Evolutionary conservation across 2,329 filamentous ascomycete genomes (phyloP), one percentile per base, ranked within the genome.

Genomic region (Verticillium alfalfae): DNA sequence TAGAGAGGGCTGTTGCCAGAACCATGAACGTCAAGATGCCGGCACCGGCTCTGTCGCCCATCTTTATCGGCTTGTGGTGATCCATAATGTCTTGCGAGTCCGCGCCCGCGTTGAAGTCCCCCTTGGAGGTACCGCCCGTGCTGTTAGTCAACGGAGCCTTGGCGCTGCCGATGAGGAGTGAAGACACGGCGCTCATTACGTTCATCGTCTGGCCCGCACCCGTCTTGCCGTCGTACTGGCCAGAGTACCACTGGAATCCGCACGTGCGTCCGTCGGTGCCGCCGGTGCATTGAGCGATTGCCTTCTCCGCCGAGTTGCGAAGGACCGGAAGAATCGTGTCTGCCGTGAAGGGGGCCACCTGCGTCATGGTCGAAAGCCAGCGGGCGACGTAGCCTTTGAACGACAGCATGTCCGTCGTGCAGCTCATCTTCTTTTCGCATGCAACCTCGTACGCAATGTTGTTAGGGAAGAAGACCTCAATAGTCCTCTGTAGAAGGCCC

Each of bases 341-440:
- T 34, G 75, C 72, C 1, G 81, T 84, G 56, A 79, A 82, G 0
- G 86, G 85, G 1, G 84, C 84, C 36, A 88, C 66, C 63, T 84
- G 76, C 3, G 80, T 78, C 2, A 81, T 78, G 54, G 79, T 75
- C 8, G 81, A 80, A 66, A 88, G 79, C 81, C 84, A 86, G 26
- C 82, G 79, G 39, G 82, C 77, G 26, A 88, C 73, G 58, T 86
- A 82, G 15, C 84, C 86, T 68, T 88, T 88, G 78, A 87, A 89
- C 6, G 83, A 82, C 62, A 82, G 75, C 74, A 89, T 86, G 66
- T 90, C 88, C 54, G 80, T 81, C 66, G 84, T 84, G 75, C 88
- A 91, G 3, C 76, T 82, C 38, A 68, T 69, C 6, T 76, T 74
- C 52, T 69, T 67, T 66, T 89, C 86, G 72, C 88, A 91, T 6